Base-by-base conservation (phyloP, 2,329 filamentous ascomycete genomes). In the Phialophora verrucosa region DNA sequence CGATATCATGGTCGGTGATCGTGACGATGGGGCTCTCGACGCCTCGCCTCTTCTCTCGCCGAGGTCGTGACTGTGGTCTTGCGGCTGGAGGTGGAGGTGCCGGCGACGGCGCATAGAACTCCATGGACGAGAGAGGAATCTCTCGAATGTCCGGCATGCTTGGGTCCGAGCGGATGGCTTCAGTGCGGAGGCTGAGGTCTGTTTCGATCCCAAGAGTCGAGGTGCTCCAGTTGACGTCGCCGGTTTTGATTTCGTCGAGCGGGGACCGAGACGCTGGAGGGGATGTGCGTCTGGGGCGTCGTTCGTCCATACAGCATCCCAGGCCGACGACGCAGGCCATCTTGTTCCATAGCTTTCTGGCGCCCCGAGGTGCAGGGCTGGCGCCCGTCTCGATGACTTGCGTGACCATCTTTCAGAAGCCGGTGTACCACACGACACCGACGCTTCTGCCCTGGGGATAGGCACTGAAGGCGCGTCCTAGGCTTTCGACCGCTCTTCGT, bases 351-450 rank as follows among this genome's bases (percentile, higher is more conserved):
- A 53, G 25, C 10, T 10, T 38, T 27, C 38, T 61, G 20, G 20
- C 25, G 29, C 31, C 5, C 20, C 27, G 58, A 32, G 17, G 44
- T 32, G 29, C 44, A 14, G 29, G 47, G n/a, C 31, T 23, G 44
- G 31, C 31, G n/a, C 59, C 59, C 12, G 49, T 61, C 38, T 61
- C 59, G 29, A 61, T 17, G 8, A 29, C 59, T 35, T 50, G 31
- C 29, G 49, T 61, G 44, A 61, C 59, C 59, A 61, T 61, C 29
- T 51, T 61, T 61, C 44, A 62, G 51, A 62, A 62, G 23, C 59
- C 59, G 8, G 35, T 55, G 25, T 62, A 62, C 59, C 59, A 62
- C 20, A 62, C 59, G 12, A 62, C 17, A 23, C 59, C 59, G 20
- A 62, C 25, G 14, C 50, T 31, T 31, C 35, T 27, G 10, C 50